Conservation (phyloP, 306 rosid species). For the Begonia fuchsioides region DNA sequence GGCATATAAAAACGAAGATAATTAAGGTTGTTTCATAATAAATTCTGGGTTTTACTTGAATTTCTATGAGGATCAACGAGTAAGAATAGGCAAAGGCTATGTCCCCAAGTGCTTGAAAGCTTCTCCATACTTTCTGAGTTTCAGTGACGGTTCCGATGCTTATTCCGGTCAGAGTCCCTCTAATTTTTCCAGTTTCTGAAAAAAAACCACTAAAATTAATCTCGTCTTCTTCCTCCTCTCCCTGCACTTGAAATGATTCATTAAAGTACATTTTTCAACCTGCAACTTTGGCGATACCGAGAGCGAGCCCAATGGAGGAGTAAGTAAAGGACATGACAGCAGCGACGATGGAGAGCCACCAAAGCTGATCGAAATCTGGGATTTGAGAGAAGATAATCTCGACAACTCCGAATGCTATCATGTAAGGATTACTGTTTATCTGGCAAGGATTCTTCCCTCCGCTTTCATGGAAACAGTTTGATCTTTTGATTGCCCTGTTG, state of each 20-base stretch:
- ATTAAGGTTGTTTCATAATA: slow-evolving; percentile 4
- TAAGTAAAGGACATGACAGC: slow-evolving; percentile 41
- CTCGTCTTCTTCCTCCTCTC: no score
- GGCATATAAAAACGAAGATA: background rate
- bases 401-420: slow-evolving; percentile 33
- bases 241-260: no score
- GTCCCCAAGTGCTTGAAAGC: slow-evolving; percentile 54
- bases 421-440: slow-evolving; percentile 29
- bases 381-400: slow-evolving; percentile 50
- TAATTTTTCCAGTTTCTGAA: slow-evolving; percentile 22
- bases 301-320: slow-evolving; percentile 38
- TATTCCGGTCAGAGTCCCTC: slow-evolving; percentile 46
- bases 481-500: slow-evolving; percentile 54
- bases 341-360: slow-evolving; percentile 44
- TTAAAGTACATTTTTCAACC: slow-evolving; percentile 9
- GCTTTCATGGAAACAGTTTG: slow-evolving; percentile 43
- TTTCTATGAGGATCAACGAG: slow-evolving; percentile 55
- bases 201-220: background rate
- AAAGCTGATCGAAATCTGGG: slow-evolving; percentile 35
- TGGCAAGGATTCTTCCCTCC: slow-evolving; percentile 40
- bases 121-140: slow-evolving; percentile 17
- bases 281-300: slow-evolving; percentile 25
- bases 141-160: slow-evolving; percentile 28
- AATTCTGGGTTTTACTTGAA: slow-evolving; percentile 31
- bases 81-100: slow-evolving; percentile 67